Conservation (phyloP, 257 asterid genomes). For the Fraxinus quadrangulata region DNA sequence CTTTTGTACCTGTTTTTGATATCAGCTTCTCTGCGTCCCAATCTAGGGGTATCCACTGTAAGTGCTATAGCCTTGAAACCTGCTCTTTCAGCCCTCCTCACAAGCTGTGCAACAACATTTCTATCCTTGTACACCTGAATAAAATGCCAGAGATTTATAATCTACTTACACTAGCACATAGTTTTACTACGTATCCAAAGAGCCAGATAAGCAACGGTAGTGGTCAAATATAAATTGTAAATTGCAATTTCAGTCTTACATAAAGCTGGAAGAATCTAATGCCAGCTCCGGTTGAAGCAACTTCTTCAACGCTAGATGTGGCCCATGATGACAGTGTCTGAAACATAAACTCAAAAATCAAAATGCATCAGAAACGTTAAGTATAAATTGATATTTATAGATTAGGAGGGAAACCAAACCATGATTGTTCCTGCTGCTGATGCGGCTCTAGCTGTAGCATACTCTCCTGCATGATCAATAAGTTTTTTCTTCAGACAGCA, state of each 20-base stretch:
- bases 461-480: conserved; percentile 68
- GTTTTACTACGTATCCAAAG: background rate
- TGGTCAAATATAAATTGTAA: background rate
- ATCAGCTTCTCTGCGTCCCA: conserved; percentile 93
- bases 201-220: background rate
- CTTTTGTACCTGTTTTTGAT: conserved; percentile 75
- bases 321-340: conserved; percentile 79
- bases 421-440: conserved; percentile 95
- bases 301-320: conserved; percentile 82
- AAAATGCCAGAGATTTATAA: background rate
- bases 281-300: conserved; percentile 72
- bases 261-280: conserved; percentile 58
- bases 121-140: conserved; percentile 84
- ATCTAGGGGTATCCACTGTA: conserved; percentile 86
- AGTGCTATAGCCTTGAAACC: conserved; percentile 97
- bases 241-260: conserved; percentile 1
- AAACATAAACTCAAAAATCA: conserved; percentile 2
- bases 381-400: background rate
- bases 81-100: conserved; percentile 87
- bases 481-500: conserved; percentile 20
- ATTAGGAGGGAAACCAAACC: conserved; percentile 46
- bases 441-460: conserved; percentile 97
- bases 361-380: conserved; percentile 14
- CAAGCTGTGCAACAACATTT: conserved; percentile 86
- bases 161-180: background rate